phyloP scores from a whole-genome alignment of 179 eudicot genomes.

The Gypsophila paniculata region DNA sequence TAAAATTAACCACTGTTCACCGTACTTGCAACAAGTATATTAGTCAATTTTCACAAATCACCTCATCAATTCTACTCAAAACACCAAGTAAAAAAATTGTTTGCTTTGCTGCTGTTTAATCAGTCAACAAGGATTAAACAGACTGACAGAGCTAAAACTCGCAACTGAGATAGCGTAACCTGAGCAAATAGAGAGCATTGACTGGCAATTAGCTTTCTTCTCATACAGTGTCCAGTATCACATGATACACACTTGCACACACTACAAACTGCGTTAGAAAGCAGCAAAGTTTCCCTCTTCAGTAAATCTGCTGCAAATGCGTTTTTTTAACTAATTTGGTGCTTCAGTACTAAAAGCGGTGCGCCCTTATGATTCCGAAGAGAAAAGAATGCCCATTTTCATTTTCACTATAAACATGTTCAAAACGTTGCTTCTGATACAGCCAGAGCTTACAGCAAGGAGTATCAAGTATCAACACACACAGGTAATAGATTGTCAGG shows the following conservation, averaged over 20 bases:
- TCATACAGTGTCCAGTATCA: neutral
- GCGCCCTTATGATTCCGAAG: neutral
- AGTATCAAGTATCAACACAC: too few species aligned
- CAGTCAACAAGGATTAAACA: neutral
- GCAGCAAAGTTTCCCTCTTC: conserved; percentile 2
- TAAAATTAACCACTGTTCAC: neutral
- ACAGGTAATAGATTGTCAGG: conserved; percentile 40
- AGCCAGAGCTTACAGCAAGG: conserved; percentile 11
- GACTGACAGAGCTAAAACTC: neutral
- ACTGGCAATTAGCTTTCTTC: neutral
- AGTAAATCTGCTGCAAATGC: neutral
- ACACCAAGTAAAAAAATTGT: neutral
- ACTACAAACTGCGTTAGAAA: neutral
- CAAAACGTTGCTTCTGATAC: conserved; percentile 9
- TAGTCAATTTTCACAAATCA: neutral
- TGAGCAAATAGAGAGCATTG: conserved; percentile 5
- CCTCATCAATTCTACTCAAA: conserved; percentile 4
- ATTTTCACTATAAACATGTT: neutral
- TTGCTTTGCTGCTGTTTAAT: neutral
- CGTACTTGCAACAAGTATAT: neutral
- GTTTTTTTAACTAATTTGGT: neutral
- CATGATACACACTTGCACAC: neutral
- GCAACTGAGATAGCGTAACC: neutral
- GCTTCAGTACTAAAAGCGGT: neutral
- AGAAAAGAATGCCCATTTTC: conserved; percentile 1